phyloP scores from a whole-genome alignment of 2,329 filamentous ascomycete species.

The Colletotrichum graminicola region DNA sequence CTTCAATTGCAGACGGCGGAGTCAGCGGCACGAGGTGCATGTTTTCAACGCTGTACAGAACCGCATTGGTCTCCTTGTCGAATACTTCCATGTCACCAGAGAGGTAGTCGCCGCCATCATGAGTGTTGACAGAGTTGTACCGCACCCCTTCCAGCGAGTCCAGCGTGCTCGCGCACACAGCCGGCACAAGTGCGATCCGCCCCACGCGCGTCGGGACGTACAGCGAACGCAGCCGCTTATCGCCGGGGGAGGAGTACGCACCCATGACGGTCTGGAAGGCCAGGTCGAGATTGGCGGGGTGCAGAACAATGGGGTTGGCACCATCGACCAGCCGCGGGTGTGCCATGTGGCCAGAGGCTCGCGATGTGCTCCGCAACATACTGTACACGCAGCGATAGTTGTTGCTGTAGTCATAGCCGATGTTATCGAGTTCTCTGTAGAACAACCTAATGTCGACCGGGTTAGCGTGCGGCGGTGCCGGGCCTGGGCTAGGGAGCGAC shows the following conservation, averaged over 20 bases:
- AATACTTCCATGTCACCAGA: neutral
- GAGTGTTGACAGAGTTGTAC: conserved; percentile 8
- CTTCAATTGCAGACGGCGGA: neutral
- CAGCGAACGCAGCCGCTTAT: conserved; percentile 48
- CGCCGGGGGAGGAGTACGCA: conserved; percentile 50
- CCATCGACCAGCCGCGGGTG: neutral
- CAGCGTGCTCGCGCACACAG: neutral
- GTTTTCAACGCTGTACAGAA: conserved; percentile 14
- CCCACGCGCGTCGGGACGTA: conserved; percentile 48
- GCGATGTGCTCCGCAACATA: neutral
- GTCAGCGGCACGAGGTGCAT: conserved; percentile 16
- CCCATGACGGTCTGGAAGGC: conserved; percentile 52
- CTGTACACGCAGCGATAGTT: conserved; percentile 14
- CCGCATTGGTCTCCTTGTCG: neutral
- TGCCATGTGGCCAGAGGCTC: neutral
- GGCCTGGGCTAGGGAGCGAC: neutral
- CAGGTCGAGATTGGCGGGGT: conserved; percentile 51
- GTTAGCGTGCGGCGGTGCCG: neutral
- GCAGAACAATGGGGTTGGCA: conserved; percentile 43
- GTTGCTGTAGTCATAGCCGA: conserved; percentile 14
- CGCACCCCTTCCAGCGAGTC: too few species aligned
- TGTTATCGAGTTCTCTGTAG: conserved; percentile 12
- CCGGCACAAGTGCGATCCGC: conserved; percentile 19
- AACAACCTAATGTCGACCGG: conserved; percentile 17
- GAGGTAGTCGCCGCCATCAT: neutral